phyloP scores from a whole-genome alignment of 2,329 filamentous ascomycete genomes.

The Neurospora crassa region DNA sequence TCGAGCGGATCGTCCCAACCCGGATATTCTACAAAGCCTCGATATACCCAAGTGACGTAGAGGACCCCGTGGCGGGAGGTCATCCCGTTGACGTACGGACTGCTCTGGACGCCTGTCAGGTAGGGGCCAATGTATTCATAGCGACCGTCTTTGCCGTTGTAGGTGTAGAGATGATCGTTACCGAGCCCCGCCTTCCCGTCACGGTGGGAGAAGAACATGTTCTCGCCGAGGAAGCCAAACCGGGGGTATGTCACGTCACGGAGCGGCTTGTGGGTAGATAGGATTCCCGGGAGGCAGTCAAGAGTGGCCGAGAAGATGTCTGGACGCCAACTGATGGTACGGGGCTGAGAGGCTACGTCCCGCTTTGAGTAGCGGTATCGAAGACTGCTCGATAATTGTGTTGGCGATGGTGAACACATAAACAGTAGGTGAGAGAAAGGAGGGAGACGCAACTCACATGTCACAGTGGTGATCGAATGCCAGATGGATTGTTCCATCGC shows the following conservation, averaged over 20 bases:
- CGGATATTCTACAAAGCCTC: constrained; percentile 34
- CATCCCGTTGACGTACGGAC: constrained; percentile 42
- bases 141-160: constrained; percentile 24
- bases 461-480: constrained; percentile 43
- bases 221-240: constrained; percentile 29
- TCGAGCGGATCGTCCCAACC: constrained; percentile 32
- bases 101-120: constrained; percentile 34
- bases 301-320: constrained; percentile 29
- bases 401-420: not conserved
- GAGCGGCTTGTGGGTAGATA: constrained; percentile 20
- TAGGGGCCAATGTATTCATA: constrained; percentile 32
- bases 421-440: not conserved
- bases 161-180: constrained; percentile 38
- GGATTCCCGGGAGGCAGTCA: constrained; percentile 26
- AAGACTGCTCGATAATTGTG: constrained; percentile 17
- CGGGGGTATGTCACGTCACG: constrained; percentile 39
- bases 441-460: constrained; percentile 5
- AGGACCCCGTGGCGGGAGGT: constrained; percentile 22
- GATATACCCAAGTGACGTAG: constrained; percentile 40
- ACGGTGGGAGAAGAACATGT: constrained; percentile 38
- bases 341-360: constrained; percentile 24
- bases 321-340: constrained; percentile 22
- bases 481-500: constrained; percentile 42
- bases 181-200: constrained; percentile 41
- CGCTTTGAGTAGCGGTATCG: constrained; percentile 28